Evolutionary conservation across 2,329 filamentous ascomycete species (phyloP), one percentile per base, ranked within the genome.

Genomic region (Venturia pyrina): DNA sequence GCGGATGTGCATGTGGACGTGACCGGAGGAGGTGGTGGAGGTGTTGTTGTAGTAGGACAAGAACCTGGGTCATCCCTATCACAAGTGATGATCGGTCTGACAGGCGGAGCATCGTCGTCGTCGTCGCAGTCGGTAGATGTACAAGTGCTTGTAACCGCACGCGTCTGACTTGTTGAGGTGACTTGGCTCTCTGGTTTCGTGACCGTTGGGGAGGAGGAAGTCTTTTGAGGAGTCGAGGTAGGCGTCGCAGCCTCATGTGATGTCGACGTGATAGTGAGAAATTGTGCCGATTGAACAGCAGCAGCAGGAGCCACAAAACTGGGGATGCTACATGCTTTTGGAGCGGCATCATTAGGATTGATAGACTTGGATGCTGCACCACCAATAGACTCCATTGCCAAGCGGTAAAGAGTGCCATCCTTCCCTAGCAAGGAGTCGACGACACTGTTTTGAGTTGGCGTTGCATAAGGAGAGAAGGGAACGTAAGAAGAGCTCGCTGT

Each of bases 331-430:
- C 64, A 66, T 2, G 24, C 28, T 28, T 32, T 28, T 28, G 46
- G 53, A 28, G 64, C 64, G 10, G 64, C 57, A 34, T 66, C 64
- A n/a, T 62, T 63, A 32, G 64, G 41, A n/a, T 61, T 62, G 34
- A 65, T 65, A 15, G 64, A 48, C 11, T 32, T 21, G 19, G 50
- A 10, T 24, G 57, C 56, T 43, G 53, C 37, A n/a, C 41, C 56
- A 28, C 34, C 32, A 7, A 48, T 21, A 21, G 44, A 32, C 19
- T 41, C 41, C 32, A 41, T 41, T 34, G 50, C 32, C 5, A 66
- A 21, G 5, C 11, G n/a, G 64, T 66, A 66, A 5, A 48, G 32
- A 48, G 24, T 64, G 5, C 64, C 64, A 40, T 37, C 32, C 13
- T 62, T 57, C 3, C 37, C 56, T 13, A 24, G 37, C 19, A 41